These are phyloP conservation scores for Phytophthora pini DNA, from an alignment of 352 stramenopile species.

Conservation along the genomic window DNA sequence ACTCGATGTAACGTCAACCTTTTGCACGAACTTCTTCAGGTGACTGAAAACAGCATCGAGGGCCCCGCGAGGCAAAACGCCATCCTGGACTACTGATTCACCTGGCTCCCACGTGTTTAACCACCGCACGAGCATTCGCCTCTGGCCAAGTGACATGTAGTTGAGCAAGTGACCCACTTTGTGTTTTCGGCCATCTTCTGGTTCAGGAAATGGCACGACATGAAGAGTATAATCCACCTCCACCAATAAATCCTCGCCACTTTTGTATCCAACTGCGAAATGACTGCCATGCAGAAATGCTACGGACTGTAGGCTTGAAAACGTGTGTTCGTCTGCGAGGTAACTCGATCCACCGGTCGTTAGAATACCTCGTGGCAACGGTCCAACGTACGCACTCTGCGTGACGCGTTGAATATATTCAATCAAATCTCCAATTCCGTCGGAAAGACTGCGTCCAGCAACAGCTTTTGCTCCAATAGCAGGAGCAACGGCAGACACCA, in stretches of 20 bases:
- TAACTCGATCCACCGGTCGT: neutral
- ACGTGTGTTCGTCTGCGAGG: neutral
- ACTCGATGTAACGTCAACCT: neutral
- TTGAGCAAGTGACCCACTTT: neutral
- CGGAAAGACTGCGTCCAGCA: neutral
- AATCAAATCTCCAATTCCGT: neutral
- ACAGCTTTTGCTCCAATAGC: neutral
- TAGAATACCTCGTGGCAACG: neutral
- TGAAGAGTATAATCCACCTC: neutral
- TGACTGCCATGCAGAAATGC: neutral
- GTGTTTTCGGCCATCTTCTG: neutral
- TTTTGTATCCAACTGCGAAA: neutral
- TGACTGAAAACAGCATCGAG: neutral
- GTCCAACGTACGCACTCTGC: neutral
- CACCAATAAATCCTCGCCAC: neutral
- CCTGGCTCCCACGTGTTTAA: neutral
- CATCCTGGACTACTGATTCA: neutral
- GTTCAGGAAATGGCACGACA: neutral
- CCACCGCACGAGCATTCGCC: neutral
- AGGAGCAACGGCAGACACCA: neutral
- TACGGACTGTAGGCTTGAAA: neutral
- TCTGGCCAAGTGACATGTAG: neutral
- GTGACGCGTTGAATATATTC: neutral
- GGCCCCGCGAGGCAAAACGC: neutral
- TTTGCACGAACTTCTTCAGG: slow-evolving; percentile 1